These are phyloP conservation scores for Haplosporangium sp. DNA, from an alignment of 371 early-diverging fungal genomes.

Conservation along the genomic window DNA sequence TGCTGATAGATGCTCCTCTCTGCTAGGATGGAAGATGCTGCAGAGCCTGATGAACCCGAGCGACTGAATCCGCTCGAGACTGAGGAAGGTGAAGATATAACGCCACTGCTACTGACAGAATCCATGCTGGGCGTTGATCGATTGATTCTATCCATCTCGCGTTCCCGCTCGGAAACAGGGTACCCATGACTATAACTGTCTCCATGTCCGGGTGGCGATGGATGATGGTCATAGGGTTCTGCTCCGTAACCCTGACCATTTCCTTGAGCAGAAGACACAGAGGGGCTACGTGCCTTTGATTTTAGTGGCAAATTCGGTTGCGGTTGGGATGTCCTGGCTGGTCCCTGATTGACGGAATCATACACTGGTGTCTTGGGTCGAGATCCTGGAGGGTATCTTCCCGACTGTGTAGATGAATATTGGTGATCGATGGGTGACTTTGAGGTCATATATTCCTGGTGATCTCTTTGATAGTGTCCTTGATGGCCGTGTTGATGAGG, in stretches of 20 bases:
- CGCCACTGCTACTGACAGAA: neutral
- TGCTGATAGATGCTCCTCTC: slow-evolving; percentile 6
- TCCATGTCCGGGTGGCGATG: neutral
- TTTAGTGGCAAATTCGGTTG: slow-evolving; percentile 28
- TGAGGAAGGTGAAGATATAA: slow-evolving; percentile 8
- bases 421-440: slow-evolving; percentile 8
- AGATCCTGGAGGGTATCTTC: neutral
- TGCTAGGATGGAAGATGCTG: neutral
- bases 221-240: too few species aligned
- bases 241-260: too few species aligned
- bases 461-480: slow-evolving; percentile 12
- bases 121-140: slow-evolving; percentile 9
- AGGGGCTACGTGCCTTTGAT: slow-evolving; percentile 27
- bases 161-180: neutral
- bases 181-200: neutral
- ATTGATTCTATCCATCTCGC: neutral
- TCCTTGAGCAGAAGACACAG: slow-evolving; percentile 26
- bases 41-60: slow-evolving; percentile 15
- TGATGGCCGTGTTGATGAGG: slow-evolving; percentile 12
- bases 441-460: slow-evolving; percentile 20
- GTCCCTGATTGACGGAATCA: neutral
- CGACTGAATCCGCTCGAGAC: slow-evolving; percentile 19
- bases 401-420: neutral
- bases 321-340: neutral
- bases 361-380: slow-evolving; percentile 13